These are phyloP conservation scores for Citrullus colocynthis DNA, from an alignment of 306 rosid genomes.

Conservation along the genomic window DNA sequence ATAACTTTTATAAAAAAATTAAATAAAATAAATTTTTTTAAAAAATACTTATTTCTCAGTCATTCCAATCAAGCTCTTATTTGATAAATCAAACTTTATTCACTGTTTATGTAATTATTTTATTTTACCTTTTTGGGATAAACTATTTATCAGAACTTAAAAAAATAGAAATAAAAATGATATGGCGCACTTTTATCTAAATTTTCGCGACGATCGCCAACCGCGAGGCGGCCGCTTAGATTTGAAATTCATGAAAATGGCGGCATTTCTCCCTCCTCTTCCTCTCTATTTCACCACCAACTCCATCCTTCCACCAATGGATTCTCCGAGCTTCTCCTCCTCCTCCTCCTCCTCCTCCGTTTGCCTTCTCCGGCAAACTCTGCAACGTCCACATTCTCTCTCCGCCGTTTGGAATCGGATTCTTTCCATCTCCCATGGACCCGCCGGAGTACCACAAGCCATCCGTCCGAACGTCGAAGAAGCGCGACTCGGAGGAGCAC, in stretches of 20 bases:
- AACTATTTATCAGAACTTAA: not conserved
- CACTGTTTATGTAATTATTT: too few species aligned
- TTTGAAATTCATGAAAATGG: conserved; percentile 10
- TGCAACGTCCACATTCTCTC: not conserved
- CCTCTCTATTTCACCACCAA: not conserved
- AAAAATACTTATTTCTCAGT: too few species aligned
- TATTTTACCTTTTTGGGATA: too few species aligned
- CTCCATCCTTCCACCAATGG: not conserved
- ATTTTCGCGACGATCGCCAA: not conserved
- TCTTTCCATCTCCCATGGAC: not conserved
- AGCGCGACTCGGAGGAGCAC: not conserved
- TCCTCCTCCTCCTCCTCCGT: not conserved
- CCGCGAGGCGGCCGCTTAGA: not conserved
- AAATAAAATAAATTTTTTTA: too few species aligned
- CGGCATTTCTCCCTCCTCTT: conserved; percentile 6
- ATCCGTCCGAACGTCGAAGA: not conserved
- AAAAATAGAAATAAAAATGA: not conserved
- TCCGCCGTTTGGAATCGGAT: not conserved
- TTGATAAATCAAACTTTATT: too few species aligned
- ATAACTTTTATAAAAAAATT: too few species aligned
- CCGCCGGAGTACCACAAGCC: not conserved
- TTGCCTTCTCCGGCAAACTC: not conserved
- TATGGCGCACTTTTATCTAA: not conserved
- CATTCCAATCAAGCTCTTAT: too few species aligned
- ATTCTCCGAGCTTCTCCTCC: not conserved